These are phyloP conservation scores for Halenospora varia DNA, from an alignment of 495 filamentous ascomycete species.

Conservation along the genomic window DNA sequence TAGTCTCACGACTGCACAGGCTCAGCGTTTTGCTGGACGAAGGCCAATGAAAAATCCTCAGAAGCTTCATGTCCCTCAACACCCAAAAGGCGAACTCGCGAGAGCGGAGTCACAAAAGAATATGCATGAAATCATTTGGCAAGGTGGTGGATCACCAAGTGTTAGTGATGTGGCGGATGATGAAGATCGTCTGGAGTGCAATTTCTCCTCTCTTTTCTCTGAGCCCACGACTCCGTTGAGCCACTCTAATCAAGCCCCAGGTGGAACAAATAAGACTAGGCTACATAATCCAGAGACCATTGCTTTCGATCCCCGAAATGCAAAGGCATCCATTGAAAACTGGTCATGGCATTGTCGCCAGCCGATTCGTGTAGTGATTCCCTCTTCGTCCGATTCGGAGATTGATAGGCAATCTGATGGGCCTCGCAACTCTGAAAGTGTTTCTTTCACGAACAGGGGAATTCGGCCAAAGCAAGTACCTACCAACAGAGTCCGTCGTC, in stretches of 20 bases:
- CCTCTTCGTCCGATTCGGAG: neutral
- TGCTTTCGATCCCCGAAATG: constrained; percentile 13
- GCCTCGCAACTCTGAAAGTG: neutral
- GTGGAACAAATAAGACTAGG: too few species aligned
- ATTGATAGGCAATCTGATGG: neutral
- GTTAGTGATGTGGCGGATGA: neutral
- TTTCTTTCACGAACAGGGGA: neutral
- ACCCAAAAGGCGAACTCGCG: neutral
- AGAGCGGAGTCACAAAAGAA: constrained; percentile 7
- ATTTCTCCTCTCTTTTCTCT: neutral
- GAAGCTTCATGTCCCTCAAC: neutral
- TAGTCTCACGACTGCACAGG: neutral
- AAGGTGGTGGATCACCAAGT: constrained; percentile 1
- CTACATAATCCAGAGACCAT: neutral
- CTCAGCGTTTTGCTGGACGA: neutral
- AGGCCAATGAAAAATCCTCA: neutral
- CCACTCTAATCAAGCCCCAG: neutral
- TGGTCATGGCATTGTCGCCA: constrained; percentile 1
- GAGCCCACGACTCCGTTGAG: neutral
- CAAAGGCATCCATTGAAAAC: constrained; percentile 6
- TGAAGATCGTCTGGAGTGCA: neutral
- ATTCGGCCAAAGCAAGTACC: neutral
- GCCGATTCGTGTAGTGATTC: neutral
- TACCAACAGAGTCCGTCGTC: neutral
- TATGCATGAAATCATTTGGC: constrained; percentile 18